These are phyloP conservation scores for Termitomyces titanicus DNA, from an alignment of 768 basidiomycete genomes.

Conservation along the genomic window DNA sequence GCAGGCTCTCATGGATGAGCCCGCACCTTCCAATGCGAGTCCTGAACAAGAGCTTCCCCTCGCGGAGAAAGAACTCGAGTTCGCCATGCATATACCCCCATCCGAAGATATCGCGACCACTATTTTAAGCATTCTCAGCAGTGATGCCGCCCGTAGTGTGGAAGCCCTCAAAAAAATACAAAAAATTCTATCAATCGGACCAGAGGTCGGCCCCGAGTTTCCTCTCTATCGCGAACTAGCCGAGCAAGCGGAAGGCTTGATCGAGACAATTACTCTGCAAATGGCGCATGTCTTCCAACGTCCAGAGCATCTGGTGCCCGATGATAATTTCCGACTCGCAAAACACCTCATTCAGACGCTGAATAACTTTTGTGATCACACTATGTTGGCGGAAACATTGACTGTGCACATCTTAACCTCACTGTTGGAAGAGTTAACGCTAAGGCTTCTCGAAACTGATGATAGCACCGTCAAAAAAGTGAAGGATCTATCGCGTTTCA, in stretches of 20 bases:
- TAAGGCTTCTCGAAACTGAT: constrained; percentile 91
- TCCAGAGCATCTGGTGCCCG: constrained; percentile 65
- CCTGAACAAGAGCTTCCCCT: constrained; percentile 1
- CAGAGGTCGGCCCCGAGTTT: constrained; percentile 67
- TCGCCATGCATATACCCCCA: constrained; percentile 27
- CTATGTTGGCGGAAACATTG: constrained; percentile 81
- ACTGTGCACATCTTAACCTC: constrained; percentile 82
- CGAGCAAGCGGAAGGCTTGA: constrained; percentile 76
- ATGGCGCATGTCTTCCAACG: constrained; percentile 91
- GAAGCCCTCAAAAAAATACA: constrained; percentile 94
- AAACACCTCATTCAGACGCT: constrained; percentile 98
- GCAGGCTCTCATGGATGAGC: constrained; percentile 9
- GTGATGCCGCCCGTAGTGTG: constrained; percentile 80
- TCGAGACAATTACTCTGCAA: constrained; percentile 87
- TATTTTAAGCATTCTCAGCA: constrained; percentile 87
- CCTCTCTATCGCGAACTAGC: constrained; percentile 74
- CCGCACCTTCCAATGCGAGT: background rate
- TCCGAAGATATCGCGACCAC: constrained; percentile 70
- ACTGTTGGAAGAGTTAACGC: constrained; percentile 87
- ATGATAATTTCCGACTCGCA: constrained; percentile 87
- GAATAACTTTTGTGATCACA: constrained; percentile 91
- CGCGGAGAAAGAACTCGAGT: constrained; percentile 20
- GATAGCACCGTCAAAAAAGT: constrained; percentile 79
- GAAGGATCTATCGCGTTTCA: constrained; percentile 91
- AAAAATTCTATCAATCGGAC: constrained; percentile 72